phyloP scores from a whole-genome alignment of 441 rosid species.

The Brassica hybrid region DNA sequence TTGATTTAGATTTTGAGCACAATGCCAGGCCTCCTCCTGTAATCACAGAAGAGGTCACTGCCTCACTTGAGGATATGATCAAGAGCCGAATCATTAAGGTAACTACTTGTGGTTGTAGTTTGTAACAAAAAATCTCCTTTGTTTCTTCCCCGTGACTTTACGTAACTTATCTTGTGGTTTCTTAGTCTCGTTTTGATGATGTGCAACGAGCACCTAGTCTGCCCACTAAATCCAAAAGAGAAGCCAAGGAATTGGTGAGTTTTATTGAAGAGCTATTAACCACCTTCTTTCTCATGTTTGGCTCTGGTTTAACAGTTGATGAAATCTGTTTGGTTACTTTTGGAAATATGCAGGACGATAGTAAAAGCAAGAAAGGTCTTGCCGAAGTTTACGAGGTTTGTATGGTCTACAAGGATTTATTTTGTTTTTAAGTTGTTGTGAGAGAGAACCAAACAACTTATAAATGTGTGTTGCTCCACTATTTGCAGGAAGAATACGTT shows the following conservation, averaged over 20 bases:
- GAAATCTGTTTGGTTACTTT: slow-evolving; percentile 21
- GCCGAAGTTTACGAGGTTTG: slow-evolving; percentile 97
- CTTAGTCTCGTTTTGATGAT: slow-evolving; percentile 78
- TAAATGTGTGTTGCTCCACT: slow-evolving; percentile 13
- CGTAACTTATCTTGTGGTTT: slow-evolving; percentile 33
- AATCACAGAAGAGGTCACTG: slow-evolving; percentile 94
- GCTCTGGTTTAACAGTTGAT: slow-evolving; percentile 14
- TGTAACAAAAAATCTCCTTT: slow-evolving; percentile 11
- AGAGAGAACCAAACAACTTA: slow-evolving; percentile 21
- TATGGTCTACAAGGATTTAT: slow-evolving; percentile 16
- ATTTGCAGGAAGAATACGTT: slow-evolving; percentile 80
- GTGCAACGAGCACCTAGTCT: slow-evolving; percentile 60
- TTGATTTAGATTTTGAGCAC: slow-evolving; percentile 95
- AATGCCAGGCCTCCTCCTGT: slow-evolving; percentile 92
- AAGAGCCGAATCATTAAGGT: slow-evolving; percentile 80
- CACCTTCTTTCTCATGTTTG: background rate
- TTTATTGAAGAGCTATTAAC: slow-evolving; percentile 19
- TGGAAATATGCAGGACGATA: slow-evolving; percentile 72
- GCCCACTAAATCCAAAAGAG: slow-evolving; percentile 69
- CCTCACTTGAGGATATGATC: slow-evolving; percentile 85
- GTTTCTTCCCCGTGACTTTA: background rate
- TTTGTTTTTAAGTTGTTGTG: background rate
- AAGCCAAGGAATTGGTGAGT: slow-evolving; percentile 74
- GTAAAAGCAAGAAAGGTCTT: slow-evolving; percentile 90
- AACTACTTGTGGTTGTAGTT: slow-evolving; percentile 31